Percentiles rank a stretch among this genome's conserved stretches.
These are phyloP conservation scores for Diospyros lotus DNA, from an alignment of 148 eudicot species.

Conservation along the genomic window DNA sequence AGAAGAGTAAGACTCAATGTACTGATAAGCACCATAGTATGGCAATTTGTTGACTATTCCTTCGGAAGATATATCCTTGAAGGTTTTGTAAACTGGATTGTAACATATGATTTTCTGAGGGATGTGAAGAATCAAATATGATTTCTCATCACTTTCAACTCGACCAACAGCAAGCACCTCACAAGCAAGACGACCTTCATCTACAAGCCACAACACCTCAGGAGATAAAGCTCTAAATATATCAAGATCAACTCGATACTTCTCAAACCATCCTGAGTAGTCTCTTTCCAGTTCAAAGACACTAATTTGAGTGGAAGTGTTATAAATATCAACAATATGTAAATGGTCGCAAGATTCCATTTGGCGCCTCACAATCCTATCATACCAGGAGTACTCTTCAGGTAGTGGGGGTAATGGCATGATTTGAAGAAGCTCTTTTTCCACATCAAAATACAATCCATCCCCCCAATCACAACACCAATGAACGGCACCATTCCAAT, in stretches of 20 bases:
- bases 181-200: too few species aligned
- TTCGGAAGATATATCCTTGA: too few species aligned
- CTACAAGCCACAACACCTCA: not conserved
- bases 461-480: not conserved
- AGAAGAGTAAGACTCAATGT: too few species aligned
- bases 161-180: too few species aligned
- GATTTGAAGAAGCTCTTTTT: conserved; percentile 1
- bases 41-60: too few species aligned
- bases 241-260: conserved; percentile 11
- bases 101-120: too few species aligned
- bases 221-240: not conserved
- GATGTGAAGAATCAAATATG: too few species aligned
- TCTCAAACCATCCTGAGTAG: conserved; percentile 19
- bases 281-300: conserved; percentile 18
- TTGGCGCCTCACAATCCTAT: not conserved
- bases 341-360: conserved; percentile 6
- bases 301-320: not conserved
- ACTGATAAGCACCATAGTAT: too few species aligned
- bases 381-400: not conserved
- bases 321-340: conserved; percentile 4
- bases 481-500: conserved; percentile 10
- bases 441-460: conserved; percentile 2
- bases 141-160: too few species aligned
- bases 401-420: not conserved
- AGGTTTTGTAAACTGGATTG: too few species aligned